Evolutionary conservation across 306 rosid genomes (phyloP), one percentile per base, ranked within the genome.

Genomic region (Cotoneaster glaucophyllus): DNA sequence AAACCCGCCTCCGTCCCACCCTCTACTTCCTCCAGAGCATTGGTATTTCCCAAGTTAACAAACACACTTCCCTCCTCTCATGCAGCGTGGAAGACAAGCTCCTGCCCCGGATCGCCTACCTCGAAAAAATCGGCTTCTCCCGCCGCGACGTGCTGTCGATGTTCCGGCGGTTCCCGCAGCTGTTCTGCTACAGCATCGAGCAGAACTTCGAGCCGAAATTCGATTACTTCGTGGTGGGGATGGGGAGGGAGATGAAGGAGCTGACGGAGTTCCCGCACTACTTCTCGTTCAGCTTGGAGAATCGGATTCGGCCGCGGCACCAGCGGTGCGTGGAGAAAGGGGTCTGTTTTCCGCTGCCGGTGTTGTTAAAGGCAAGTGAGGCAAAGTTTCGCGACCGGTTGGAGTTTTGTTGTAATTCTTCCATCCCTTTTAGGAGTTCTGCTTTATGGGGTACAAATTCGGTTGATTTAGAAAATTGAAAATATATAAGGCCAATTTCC

Each of bases 191-290:
- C 79, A 86, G 92, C 81, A 73, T 92, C 19, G 85, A 87, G 81
- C 79, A 87, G 10, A 95, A 90, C 69, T 79, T 87, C 74, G 96
- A 92, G 89, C 93, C 96, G 24, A 95, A 92, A 69, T 88, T 90
- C 76, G 82, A 88, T 82, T 95, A 92, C 91, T 89, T 95, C 45
- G 90, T 92, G 58, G 89, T 95, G 79, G 93, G 87, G 75, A 90
- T 95, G 98, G 93, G 96, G 53, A 87, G 98, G 77, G 96, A 86
- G 79, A 58, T 90, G 86, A 92, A 85, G 90, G 98, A 90, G 86
- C 80, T 95, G 80, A 89, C 80, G 67, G 92, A 85, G 67, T 94
- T 92, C 70, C 97, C 97, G 15, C 95, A 86, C 1, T 94, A 88
- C 87, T 95, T 95, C 74, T 95, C 98, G 37, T 95, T 86, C 78